phyloP scores from a whole-genome alignment of 1,284 basidiomycete species.

The Cutaneotrichosporon spelunceum region DNA sequence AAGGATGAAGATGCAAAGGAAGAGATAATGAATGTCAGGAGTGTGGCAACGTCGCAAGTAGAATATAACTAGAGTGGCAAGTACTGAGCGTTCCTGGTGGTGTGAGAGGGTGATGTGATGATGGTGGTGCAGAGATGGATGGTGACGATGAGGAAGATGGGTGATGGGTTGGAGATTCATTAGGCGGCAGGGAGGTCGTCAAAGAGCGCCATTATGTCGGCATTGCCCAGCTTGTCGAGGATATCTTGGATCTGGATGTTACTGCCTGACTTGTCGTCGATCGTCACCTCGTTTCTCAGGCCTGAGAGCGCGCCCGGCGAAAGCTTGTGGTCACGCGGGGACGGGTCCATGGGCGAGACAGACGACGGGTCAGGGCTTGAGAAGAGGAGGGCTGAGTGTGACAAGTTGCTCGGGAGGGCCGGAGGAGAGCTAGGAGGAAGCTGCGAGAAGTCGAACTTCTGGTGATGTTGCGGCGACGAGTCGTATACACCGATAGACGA shows the following conservation, averaged over 20 bases:
- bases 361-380: constrained; percentile 23
- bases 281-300: constrained; percentile 17
- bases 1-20: neutral
- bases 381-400: constrained; percentile 38
- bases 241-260: constrained; percentile 5
- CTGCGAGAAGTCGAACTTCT: constrained; percentile 41
- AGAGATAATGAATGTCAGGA: neutral
- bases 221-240: constrained; percentile 18
- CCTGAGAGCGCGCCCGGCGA: constrained; percentile 13
- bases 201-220: constrained; percentile 25
- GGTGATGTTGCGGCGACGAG: constrained; percentile 19
- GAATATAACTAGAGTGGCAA: neutral
- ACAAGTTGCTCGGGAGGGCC: constrained; percentile 25
- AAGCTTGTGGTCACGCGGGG: constrained; percentile 13
- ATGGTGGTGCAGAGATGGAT: neutral
- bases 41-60: neutral
- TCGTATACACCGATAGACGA: constrained; percentile 6
- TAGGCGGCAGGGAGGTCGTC: constrained; percentile 19
- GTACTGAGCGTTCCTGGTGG: neutral
- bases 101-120: neutral
- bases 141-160: neutral
- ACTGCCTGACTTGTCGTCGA: neutral
- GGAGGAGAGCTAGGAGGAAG: constrained; percentile 44
- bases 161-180: neutral
- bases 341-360: constrained; percentile 13